These are phyloP conservation scores for Naganishia cerealis DNA, from an alignment of 1,284 basidiomycete genomes.

Conservation along the genomic window DNA sequence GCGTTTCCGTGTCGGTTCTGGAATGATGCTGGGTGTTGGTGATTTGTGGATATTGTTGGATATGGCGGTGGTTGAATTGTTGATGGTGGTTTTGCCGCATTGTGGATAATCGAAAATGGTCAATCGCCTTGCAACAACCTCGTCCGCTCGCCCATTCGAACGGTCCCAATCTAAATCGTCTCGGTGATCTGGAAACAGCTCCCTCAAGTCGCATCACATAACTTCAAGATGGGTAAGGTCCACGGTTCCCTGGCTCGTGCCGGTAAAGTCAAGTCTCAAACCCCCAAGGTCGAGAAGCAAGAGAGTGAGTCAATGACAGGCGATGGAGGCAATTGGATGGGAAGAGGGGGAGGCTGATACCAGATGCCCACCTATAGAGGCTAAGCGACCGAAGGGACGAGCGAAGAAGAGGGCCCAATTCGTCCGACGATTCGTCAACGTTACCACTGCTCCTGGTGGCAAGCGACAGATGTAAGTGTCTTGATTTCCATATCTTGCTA, in stretches of 20 bases:
- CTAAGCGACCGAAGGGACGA: constrained; percentile 72
- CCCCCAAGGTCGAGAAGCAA: constrained; percentile 94
- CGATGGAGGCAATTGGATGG: neutral
- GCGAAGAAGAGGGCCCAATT: constrained; percentile 94
- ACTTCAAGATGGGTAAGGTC: constrained; percentile 57
- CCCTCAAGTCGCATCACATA: constrained; percentile 30
- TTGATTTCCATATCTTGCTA: constrained; percentile 19
- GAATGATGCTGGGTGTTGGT: constrained; percentile 1
- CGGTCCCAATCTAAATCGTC: neutral
- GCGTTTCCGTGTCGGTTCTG: neutral
- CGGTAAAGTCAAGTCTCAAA: constrained; percentile 98
- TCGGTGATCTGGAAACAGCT: neutral
- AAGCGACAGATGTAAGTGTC: constrained; percentile 90
- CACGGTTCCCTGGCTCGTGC: constrained; percentile 99
- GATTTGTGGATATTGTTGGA: neutral
- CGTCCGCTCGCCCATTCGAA: neutral
- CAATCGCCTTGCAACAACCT: neutral
- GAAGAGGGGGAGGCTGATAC: neutral
- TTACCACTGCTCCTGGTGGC: constrained; percentile 82
- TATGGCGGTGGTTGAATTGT: neutral
- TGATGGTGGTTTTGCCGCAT: neutral
- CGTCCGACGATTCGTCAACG: constrained; percentile 89
- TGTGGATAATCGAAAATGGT: neutral
- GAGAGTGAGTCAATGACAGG: constrained; percentile 59
- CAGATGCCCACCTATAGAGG: constrained; percentile 5